phyloP scores from a whole-genome alignment of 2,329 filamentous ascomycete genomes.

The Dactylonectria estremocensis region DNA sequence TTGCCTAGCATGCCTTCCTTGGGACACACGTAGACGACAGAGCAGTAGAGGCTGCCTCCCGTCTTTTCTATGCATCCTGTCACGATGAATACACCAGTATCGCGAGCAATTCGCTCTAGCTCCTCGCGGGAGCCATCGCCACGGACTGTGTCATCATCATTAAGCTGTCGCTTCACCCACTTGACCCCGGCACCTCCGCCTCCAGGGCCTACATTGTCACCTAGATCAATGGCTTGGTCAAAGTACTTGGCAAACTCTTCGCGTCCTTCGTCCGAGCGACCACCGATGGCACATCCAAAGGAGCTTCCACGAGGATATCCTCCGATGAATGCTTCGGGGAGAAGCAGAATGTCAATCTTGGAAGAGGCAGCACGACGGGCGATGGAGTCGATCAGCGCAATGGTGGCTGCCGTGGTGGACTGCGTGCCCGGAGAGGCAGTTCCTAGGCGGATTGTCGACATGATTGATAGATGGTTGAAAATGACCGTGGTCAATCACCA shows the following conservation, averaged over 20 bases:
- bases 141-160: conserved; percentile 52
- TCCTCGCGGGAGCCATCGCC: conserved; percentile 80
- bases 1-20: conserved; percentile 82
- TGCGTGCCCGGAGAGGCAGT: conserved; percentile 70
- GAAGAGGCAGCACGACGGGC: conserved; percentile 73
- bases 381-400: conserved; percentile 75
- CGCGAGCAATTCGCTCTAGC: conserved; percentile 81
- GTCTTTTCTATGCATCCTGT: conserved; percentile 84
- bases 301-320: conserved; percentile 88
- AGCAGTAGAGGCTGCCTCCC: conserved; percentile 88
- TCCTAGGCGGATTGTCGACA: conserved; percentile 64
- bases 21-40: conserved; percentile 86
- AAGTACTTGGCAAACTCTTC: conserved; percentile 90
- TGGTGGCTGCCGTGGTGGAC: conserved; percentile 70
- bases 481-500: too few species aligned
- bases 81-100: conserved; percentile 87
- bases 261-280: conserved; percentile 77
- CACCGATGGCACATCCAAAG: conserved; percentile 84
- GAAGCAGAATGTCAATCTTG: conserved; percentile 79
- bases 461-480: not conserved
- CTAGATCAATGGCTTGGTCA: conserved; percentile 83
- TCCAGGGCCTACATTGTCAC: conserved; percentile 76
- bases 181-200: conserved; percentile 78
- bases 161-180: conserved; percentile 77
- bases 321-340: conserved; percentile 93